phyloP scores from a whole-genome alignment of 352 stramenopile genomes.

The Phytophthora uliginosa region DNA sequence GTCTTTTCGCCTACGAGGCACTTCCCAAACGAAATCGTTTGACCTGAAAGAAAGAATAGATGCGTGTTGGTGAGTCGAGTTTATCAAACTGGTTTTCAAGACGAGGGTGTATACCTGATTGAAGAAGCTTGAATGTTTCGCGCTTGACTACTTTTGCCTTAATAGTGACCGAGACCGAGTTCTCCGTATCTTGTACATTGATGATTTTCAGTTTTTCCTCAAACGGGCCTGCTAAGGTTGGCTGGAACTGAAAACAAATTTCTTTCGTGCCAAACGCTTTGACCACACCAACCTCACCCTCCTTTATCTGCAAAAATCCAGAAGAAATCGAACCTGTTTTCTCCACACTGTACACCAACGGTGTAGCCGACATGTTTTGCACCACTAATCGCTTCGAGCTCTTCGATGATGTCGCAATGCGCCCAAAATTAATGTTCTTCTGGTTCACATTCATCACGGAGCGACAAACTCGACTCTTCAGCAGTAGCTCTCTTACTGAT shows the following conservation, averaged over 20 bases:
- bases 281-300: conserved; percentile 88
- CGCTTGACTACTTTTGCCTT: conserved; percentile 92
- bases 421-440: conserved; percentile 94
- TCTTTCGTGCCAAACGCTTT: conserved; percentile 91
- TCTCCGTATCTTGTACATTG: conserved; percentile 91
- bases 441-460: conserved; percentile 93
- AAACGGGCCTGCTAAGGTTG: conserved; percentile 86
- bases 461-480: conserved; percentile 87
- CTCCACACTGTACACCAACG: conserved; percentile 88
- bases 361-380: conserved; percentile 90
- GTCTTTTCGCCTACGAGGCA: conserved; percentile 87
- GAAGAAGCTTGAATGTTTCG: conserved; percentile 91
- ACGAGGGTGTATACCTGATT: conserved; percentile 65
- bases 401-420: conserved; percentile 87
- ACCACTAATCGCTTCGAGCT: conserved; percentile 89
- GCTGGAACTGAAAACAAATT: conserved; percentile 92
- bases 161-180: conserved; percentile 90
- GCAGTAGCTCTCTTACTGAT: conserved; percentile 85
- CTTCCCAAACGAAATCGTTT: conserved; percentile 88
- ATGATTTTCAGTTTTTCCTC: conserved; percentile 92
- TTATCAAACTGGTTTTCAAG: background rate
- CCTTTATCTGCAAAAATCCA: conserved; percentile 91
- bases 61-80: background rate
- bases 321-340: conserved; percentile 94
- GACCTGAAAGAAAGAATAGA: conserved; percentile 46